Base-by-base conservation (phyloP, 2,329 filamentous ascomycete genomes). In the Zasmidium cellare region DNA sequence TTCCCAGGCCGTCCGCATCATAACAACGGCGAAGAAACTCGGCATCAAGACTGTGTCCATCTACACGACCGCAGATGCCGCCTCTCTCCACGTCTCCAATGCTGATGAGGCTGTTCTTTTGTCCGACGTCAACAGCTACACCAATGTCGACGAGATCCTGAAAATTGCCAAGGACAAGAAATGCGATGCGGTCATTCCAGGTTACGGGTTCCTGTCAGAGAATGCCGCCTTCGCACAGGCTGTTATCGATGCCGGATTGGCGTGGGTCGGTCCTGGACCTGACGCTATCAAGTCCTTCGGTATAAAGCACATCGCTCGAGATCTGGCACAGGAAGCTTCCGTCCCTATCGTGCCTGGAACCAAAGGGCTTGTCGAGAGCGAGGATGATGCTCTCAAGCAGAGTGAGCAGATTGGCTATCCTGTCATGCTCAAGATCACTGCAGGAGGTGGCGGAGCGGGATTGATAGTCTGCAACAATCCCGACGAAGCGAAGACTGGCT, bases 401-500 rank as follows among this genome's bases (percentile, higher is more conserved):
- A 76, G 79, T 1, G 73, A 77, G 49, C 67, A 67, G 19, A 71
- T 83, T 38, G 79, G 80, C 0, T 84, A 76, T 61, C 82, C 82
- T 1, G 77, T 82, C 57, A 82, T 69, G 80, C 75, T 68, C 66
- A 96, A 96, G 79, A 69, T 69, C 9, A 76, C 74, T 2, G 72
- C 71, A 9, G 74, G 74, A 3, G 90, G 91, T 28, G 91, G 91
- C 48, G 91, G 90, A 28, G 24, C 94, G 80, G 91, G 91, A 2
- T 86, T 96, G 80, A 82, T 90, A 35, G 91, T 91, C 56, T 91
- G 91, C 60, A 73, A 84, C 69, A 82, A 79, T 11, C 82, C 86
- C 51, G 80, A 81, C 7, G 89, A 93, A 66, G 92, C 96, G 58
- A 75, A 83, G 53, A 78, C 84, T 9, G 89, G 91, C 68, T 72